Conservation (phyloP, 441 rosid species). For the Biscutella laevigata region DNA sequence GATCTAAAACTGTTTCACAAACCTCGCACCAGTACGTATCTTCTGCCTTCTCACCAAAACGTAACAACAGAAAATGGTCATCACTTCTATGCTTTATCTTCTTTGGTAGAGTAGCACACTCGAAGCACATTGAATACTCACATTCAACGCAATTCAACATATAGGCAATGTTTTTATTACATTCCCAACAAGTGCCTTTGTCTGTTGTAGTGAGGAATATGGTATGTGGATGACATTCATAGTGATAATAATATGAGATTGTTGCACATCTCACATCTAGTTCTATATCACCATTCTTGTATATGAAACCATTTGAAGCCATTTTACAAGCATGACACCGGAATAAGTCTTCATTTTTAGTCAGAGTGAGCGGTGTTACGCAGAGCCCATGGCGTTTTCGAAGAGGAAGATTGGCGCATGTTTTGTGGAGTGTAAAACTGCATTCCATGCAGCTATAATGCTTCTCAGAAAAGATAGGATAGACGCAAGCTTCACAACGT, state of each 20-base stretch:
- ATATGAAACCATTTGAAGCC: background rate
- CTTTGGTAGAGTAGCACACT: constrained; percentile 3
- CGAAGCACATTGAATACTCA: background rate
- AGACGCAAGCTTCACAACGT: background rate
- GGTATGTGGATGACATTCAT: background rate
- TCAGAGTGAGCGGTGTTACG: no score
- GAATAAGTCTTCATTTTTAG: background rate
- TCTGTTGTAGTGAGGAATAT: background rate
- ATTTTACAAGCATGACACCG: background rate
- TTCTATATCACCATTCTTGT: background rate
- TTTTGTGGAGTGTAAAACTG: no score
- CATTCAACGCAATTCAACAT: background rate
- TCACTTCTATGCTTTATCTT: constrained; percentile 3
- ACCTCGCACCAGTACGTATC: constrained; percentile 14
- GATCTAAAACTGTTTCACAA: background rate
- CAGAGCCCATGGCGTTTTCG: background rate
- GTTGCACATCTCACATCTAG: background rate
- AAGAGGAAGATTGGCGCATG: constrained; percentile 13
- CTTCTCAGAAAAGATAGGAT: background rate
- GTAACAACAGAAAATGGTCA: background rate
- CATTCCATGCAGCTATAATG: constrained; percentile 5
- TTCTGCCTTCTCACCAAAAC: background rate
- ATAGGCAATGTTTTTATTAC: background rate
- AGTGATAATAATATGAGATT: background rate
- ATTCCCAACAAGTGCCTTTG: background rate